These are phyloP conservation scores for Penicillium herquei DNA, from an alignment of 495 filamentous ascomycete genomes.

Conservation along the genomic window DNA sequence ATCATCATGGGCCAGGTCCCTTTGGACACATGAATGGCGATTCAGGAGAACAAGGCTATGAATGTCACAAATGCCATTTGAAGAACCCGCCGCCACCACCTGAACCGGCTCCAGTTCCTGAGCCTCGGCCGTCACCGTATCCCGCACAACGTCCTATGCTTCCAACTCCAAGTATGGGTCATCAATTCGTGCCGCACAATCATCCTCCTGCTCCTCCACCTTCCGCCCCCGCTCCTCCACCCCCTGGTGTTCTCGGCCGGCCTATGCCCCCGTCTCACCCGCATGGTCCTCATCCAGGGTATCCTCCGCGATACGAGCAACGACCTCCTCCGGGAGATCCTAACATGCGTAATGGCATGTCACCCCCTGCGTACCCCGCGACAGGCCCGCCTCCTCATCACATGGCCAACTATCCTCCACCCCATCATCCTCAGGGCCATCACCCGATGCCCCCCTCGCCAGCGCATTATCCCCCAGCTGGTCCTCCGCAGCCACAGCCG, in stretches of 20 bases:
- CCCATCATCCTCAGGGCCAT: slow-evolving; percentile 20
- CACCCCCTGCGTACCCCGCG: slow-evolving; percentile 29
- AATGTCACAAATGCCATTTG: slow-evolving; percentile 55
- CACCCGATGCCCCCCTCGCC: slow-evolving; percentile 22
- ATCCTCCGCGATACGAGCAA: slow-evolving; percentile 36
- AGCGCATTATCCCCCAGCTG: slow-evolving; percentile 36
- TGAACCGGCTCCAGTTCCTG: slow-evolving; percentile 21
- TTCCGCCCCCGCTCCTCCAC: slow-evolving; percentile 4
- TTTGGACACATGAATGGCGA: slow-evolving; percentile 37
- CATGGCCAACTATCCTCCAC: slow-evolving; percentile 33
- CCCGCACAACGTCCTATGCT: slow-evolving; percentile 31
- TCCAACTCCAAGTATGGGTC: slow-evolving; percentile 33
- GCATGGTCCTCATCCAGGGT: slow-evolving; percentile 22
- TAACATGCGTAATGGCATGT: slow-evolving; percentile 38
- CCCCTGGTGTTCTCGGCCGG: slow-evolving; percentile 31
- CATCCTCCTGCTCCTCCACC: slow-evolving; percentile 18
- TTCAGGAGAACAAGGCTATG: slow-evolving; percentile 24
- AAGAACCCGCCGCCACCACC: slow-evolving; percentile 30
- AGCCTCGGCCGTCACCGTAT: slow-evolving; percentile 39
- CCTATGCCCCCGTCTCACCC: slow-evolving; percentile 29
- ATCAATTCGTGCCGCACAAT: slow-evolving; percentile 31
- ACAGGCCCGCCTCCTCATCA: slow-evolving; percentile 28
- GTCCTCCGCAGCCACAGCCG: slow-evolving; percentile 40
- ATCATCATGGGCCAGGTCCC: slow-evolving; percentile 18
- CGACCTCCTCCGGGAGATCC: slow-evolving; percentile 18